Conservation (phyloP, 2,329 filamentous ascomycete species). For the Metarhizium album region DNA sequence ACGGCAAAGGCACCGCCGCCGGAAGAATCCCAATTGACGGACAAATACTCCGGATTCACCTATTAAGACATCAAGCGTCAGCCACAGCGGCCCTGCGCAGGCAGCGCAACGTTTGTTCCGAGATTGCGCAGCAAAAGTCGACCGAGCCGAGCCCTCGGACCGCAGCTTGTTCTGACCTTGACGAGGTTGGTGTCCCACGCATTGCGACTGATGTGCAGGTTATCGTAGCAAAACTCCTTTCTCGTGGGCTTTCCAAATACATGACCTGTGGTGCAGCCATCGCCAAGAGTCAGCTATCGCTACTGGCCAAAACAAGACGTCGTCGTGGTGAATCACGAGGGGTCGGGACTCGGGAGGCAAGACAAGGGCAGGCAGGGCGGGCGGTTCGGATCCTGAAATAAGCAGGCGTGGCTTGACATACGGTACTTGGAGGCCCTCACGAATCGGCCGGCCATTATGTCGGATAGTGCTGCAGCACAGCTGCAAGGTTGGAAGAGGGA, state of each 20-base stretch:
- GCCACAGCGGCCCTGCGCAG: not conserved
- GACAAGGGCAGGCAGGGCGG: not conserved
- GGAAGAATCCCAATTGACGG: conserved; percentile 96
- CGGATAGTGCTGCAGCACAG: conserved; percentile 9
- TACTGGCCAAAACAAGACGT: not conserved
- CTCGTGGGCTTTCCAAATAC: conserved; percentile 92
- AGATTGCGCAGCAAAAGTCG: not conserved
- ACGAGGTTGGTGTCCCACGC: conserved; percentile 98
- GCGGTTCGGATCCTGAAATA: no score
- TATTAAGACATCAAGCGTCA: conserved; percentile 24
- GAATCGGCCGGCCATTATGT: conserved; percentile 51
- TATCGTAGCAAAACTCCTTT: conserved; percentile 98
- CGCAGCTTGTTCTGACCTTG: conserved; percentile 54
- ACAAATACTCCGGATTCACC: conserved; percentile 92
- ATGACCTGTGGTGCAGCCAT: conserved; percentile 61
- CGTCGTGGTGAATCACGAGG: not conserved
- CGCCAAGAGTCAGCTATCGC: not conserved
- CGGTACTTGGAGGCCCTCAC: conserved; percentile 60
- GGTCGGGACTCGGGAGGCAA: no score
- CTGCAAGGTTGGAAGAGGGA: not conserved
- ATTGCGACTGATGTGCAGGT: conserved; percentile 93
- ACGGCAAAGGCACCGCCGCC: conserved; percentile 96
- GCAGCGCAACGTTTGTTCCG: not conserved
- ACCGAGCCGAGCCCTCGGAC: conserved; percentile 1
- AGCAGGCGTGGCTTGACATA: conserved; percentile 28